Conservation (phyloP, 2,329 filamentous ascomycete genomes). For the Pestalotiopsis sp. region DNA sequence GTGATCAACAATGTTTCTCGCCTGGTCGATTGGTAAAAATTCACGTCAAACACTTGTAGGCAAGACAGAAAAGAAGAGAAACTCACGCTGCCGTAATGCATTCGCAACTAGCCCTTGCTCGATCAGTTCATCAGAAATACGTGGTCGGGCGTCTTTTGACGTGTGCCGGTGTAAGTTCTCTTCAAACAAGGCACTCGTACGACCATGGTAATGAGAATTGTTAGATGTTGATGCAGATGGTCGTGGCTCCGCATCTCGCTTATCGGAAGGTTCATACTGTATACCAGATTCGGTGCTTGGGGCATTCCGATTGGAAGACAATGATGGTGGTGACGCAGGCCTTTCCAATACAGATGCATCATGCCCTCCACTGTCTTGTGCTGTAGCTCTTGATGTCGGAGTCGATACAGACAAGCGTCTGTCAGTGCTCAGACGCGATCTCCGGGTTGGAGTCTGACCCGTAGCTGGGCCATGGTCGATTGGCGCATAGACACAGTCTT, state of each 20-base stretch:
- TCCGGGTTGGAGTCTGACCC: background rate
- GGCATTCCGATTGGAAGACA: background rate
- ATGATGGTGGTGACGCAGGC: background rate
- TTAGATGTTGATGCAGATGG: slow-evolving; percentile 43
- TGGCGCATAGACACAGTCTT: slow-evolving; percentile 11
- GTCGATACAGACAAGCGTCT: background rate
- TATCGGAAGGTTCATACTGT: background rate
- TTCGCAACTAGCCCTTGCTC: slow-evolving; percentile 49
- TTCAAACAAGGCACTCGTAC: slow-evolving; percentile 51
- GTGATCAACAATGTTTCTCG: background rate
- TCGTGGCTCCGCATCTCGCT: slow-evolving; percentile 30
- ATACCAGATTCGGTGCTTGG: background rate
- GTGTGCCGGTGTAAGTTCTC: slow-evolving; percentile 30
- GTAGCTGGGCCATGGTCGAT: slow-evolving; percentile 22
- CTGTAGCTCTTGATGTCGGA: background rate
- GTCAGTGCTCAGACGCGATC: background rate
- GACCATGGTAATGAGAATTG: slow-evolving; percentile 50
- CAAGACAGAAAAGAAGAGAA: background rate
- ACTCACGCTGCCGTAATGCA: slow-evolving; percentile 44
- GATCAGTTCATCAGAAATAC: slow-evolving; percentile 41
- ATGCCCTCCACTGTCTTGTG: background rate
- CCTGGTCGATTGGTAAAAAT: background rate
- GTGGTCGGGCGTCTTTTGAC: slow-evolving; percentile 20
- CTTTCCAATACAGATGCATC: background rate
- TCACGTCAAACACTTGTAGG: background rate